A percentile compares a stretch with the other conserved stretches of the same genome.
These are phyloP conservation scores for Mortierella sp. DNA, from an alignment of 371 early-diverging fungal species.

Conservation along the genomic window DNA sequence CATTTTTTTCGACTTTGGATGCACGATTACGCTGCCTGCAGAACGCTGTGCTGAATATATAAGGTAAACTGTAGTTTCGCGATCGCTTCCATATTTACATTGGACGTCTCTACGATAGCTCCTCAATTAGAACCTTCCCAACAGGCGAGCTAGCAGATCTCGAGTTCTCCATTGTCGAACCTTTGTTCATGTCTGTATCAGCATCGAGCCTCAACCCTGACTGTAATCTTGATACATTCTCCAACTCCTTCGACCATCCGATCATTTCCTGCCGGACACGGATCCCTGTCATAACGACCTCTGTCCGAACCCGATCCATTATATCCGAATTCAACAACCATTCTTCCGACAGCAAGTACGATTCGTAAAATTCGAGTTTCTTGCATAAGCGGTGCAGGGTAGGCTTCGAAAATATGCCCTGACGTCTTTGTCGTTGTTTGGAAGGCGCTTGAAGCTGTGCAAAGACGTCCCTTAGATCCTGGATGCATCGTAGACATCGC, in stretches of 20 bases:
- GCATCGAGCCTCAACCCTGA: neutral
- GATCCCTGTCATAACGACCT: constrained; percentile 35
- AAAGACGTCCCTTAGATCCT: constrained; percentile 20
- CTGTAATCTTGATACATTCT: constrained; percentile 14
- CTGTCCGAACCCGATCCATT: constrained; percentile 32
- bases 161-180: neutral
- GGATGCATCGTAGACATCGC: constrained; percentile 24
- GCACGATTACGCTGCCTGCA: too few species aligned
- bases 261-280: constrained; percentile 41
- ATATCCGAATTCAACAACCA: constrained; percentile 21
- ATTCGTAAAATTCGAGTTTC: constrained; percentile 53
- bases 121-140: constrained; percentile 11
- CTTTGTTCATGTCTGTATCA: neutral
- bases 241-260: constrained; percentile 35
- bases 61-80: too few species aligned
- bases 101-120: constrained; percentile 3
- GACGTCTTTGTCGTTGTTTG: neutral
- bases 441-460: neutral
- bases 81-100: too few species aligned
- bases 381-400: constrained; percentile 26
- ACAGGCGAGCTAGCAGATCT: neutral
- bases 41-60: too few species aligned
- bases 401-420: constrained; percentile 21
- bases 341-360: constrained; percentile 35
- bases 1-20: too few species aligned